Evolutionary conservation across 805 yeast genomes (phyloP), one percentile per base, ranked within the genome.

Genomic region (Kodamaea lidongshanica): DNA sequence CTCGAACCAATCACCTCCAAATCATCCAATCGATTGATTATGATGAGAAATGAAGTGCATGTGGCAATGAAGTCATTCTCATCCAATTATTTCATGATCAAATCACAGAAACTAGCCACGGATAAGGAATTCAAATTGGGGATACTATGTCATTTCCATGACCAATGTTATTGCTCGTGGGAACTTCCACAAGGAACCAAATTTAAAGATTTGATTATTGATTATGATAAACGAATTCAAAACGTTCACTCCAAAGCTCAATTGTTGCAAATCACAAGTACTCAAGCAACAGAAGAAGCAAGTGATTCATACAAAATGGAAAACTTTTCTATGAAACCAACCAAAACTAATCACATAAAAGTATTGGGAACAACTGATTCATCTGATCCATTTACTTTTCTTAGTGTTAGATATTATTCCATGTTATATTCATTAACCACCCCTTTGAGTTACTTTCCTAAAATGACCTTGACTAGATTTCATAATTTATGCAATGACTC

Each of bases 381-480:
- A 19, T 19, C n/a, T n/a, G 54, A 50, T 17, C 66, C 68, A 1
- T 28, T 42, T 3, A 45, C 37, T 3, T 65, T 59, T 32, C 39
- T 65, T n/a, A 32, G 24, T 12, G 44, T 58, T 1, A 42, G 67
- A 20, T 65, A 65, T 41, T 59, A 41, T 35, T 45, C 44, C 29
- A 59, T 56, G 2, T 45, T 65, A 5, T 65, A 65, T 36, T 58
- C 67, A 4, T 50, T 61, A 16, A 51, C 48, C 3, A 63, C 61
- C 1, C 70, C 70, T 1, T 46, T 65, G 24, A 57, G 54, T 24
- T 65, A 65, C 38, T 64, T 45, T 56, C 69, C 52, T 52, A 75
- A 75, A 39, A 71, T 78, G 0, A 66, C 72, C 4, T 48, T 75
- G 21, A 48, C 68, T 8, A 50, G 79, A 30, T 50, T 73, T 28